A percentile compares a stretch with the other conserved stretches of the same genome.
Evolutionary conservation across 2,329 filamentous ascomycete species (phyloP).

Genomic region (Metarhizium sp.): DNA sequence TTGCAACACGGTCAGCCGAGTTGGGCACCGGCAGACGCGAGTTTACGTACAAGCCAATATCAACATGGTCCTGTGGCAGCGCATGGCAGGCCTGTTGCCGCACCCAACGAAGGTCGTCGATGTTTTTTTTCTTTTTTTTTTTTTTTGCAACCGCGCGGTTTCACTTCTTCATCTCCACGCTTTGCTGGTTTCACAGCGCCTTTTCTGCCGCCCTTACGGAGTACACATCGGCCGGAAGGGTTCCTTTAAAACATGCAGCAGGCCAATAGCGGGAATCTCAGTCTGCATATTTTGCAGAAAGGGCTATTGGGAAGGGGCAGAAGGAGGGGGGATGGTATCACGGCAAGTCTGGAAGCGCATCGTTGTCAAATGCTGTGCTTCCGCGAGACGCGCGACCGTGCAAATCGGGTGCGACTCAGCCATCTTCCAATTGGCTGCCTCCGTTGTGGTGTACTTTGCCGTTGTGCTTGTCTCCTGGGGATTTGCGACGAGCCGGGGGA

Average conservation of each 20-base stretch:
- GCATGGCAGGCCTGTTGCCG: background rate
- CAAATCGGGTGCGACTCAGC: background rate
- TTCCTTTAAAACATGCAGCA: too few species aligned
- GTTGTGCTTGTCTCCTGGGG: background rate
- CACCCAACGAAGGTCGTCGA: background rate
- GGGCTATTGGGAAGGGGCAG: too few species aligned
- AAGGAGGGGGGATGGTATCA: background rate
- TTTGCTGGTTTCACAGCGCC: background rate
- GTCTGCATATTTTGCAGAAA: too few species aligned
- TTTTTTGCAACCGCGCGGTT: background rate
- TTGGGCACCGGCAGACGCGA: background rate
- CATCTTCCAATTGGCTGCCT: background rate
- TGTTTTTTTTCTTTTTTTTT: background rate
- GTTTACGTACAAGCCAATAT: background rate
- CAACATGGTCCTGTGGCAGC: background rate
- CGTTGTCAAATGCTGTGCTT: background rate
- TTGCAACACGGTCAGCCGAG: background rate
- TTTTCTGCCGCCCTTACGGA: too few species aligned
- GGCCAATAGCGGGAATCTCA: too few species aligned
- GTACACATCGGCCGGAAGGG: too few species aligned
- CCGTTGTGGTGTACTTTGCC: background rate
- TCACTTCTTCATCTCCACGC: background rate
- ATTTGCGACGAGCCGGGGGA: too few species aligned
- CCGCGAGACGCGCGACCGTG: background rate
- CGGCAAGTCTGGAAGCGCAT: background rate